A percentile compares a stretch with the other conserved stretches of the same genome.
Evolutionary conservation across 345 rosid genomes (phyloP).

Genomic region (Gossypium anomalum): DNA sequence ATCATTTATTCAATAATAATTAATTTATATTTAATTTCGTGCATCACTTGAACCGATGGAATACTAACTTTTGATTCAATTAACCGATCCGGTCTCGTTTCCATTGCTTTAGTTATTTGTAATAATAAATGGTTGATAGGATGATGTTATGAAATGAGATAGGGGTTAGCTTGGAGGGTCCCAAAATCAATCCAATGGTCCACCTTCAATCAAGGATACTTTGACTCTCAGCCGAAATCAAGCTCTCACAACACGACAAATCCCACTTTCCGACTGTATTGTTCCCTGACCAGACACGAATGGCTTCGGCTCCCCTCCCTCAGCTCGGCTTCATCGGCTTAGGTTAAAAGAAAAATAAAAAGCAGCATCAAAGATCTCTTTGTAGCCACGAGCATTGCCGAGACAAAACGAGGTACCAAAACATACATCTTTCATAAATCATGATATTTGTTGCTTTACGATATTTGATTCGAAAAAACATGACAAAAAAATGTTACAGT

Average conservation of each 20-base stretch:
- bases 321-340: not conserved
- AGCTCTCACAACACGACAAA: constrained; percentile 5
- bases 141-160: not conserved
- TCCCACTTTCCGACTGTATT: constrained; percentile 9
- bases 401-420: constrained; percentile 24
- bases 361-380: not conserved
- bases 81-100: not conserved
- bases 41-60: too few relatives aligned
- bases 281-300: not conserved
- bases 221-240: constrained; percentile 23
- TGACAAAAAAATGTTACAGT: not conserved
- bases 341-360: not conserved
- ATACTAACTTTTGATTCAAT: too few relatives aligned
- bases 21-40: too few relatives aligned
- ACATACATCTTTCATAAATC: constrained; percentile 4
- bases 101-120: not conserved
- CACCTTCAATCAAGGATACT: constrained; percentile 9
- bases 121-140: not conserved
- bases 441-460: constrained; percentile 13
- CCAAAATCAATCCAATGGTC: constrained; percentile 11
- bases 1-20: too few relatives aligned
- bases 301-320: not conserved
- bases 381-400: not conserved
- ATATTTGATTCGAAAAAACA: constrained; percentile 6
- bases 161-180: not conserved